phyloP scores from a whole-genome alignment of 176 grass and related monocot genomes.

The Cymbopogon citratus region DNA sequence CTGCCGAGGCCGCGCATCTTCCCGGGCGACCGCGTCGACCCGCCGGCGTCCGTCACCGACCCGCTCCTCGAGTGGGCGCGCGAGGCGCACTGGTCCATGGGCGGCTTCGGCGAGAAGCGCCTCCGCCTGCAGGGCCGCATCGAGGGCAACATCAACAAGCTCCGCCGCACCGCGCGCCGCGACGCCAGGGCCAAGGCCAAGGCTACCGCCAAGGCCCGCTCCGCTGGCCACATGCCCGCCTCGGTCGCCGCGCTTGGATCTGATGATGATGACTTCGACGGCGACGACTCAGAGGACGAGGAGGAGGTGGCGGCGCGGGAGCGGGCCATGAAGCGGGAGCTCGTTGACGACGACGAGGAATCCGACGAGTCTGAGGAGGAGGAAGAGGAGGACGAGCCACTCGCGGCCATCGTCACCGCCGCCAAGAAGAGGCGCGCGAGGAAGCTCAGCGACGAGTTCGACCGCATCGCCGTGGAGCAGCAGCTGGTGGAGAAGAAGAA shows the following conservation, averaged over 20 bases:
- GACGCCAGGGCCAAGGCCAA: conserved; percentile 9
- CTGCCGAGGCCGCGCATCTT: conserved; percentile 69
- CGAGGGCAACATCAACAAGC: conserved; percentile 77
- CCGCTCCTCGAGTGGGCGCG: conserved; percentile 62
- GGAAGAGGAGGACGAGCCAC: not conserved
- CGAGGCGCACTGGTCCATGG: conserved; percentile 96
- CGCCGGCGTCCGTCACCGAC: conserved; percentile 56
- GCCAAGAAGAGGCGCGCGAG: conserved; percentile 59
- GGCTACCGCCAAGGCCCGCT: not conserved
- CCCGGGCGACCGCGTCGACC: conserved; percentile 59
- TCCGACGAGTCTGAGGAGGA: conserved; percentile 25
- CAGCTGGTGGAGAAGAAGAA: not conserved
- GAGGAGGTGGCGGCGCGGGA: conserved; percentile 38
- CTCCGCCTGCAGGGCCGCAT: conserved; percentile 82
- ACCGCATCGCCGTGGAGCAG: conserved; percentile 45
- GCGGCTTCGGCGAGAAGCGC: conserved; percentile 59
- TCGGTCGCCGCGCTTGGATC: conserved; percentile 31
- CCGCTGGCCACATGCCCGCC: conserved; percentile 31
- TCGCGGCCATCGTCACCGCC: conserved; percentile 18
- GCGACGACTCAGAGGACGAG: not conserved
- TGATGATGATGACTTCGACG: conserved; percentile 17
- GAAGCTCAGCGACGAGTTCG: conserved; percentile 62
- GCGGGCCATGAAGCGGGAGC: not conserved
- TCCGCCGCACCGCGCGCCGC: conserved; percentile 41
- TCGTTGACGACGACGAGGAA: conserved; percentile 11